Percentiles rank a stretch among this genome's conserved stretches.
Evolutionary conservation across 2,329 filamentous ascomycete genomes (phyloP).

Genomic region (Cordyceps fumosorosea): DNA sequence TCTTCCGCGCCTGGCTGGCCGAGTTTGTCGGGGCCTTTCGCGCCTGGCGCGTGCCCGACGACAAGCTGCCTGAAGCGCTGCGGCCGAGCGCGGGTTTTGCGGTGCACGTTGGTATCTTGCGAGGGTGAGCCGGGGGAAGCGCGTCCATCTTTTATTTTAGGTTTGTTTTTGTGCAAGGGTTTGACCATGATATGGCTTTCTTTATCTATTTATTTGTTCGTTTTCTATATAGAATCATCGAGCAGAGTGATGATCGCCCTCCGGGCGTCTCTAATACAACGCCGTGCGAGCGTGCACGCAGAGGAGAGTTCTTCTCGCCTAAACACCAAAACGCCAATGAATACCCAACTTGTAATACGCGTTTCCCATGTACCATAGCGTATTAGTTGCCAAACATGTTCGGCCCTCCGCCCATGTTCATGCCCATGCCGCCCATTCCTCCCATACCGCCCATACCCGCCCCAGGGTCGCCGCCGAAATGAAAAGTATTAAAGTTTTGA

Average conservation of each 20-base stretch:
- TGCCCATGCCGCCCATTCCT: conserved; percentile 18
- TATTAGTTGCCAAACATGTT: conserved; percentile 23
- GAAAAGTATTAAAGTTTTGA: conserved; percentile 21
- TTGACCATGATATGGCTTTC: too few relatives aligned
- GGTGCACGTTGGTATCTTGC: conserved; percentile 69
- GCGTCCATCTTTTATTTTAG: not conserved
- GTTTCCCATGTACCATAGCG: not conserved
- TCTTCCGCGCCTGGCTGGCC: conserved; percentile 76
- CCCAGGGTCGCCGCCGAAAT: conserved; percentile 20
- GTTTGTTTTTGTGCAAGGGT: not conserved
- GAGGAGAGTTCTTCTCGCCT: conserved; percentile 2
- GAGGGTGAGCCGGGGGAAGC: conserved; percentile 16
- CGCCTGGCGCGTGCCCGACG: conserved; percentile 70
- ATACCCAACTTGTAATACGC: not conserved
- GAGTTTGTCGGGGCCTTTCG: conserved; percentile 61
- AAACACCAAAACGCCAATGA: conserved; percentile 12
- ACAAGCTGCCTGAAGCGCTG: conserved; percentile 51
- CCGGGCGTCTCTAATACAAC: not conserved
- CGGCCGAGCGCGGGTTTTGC: conserved; percentile 66
- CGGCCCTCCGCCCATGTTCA: conserved; percentile 15
- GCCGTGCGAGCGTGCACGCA: not conserved
- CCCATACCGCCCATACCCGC: conserved; percentile 19
- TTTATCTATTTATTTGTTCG: not conserved
- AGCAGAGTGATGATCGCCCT: conserved; percentile 7
- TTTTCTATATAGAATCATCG: not conserved